Evolutionary conservation across 208 protist genomes (phyloP).

Genomic region (Crithidia thermophila): DNA sequence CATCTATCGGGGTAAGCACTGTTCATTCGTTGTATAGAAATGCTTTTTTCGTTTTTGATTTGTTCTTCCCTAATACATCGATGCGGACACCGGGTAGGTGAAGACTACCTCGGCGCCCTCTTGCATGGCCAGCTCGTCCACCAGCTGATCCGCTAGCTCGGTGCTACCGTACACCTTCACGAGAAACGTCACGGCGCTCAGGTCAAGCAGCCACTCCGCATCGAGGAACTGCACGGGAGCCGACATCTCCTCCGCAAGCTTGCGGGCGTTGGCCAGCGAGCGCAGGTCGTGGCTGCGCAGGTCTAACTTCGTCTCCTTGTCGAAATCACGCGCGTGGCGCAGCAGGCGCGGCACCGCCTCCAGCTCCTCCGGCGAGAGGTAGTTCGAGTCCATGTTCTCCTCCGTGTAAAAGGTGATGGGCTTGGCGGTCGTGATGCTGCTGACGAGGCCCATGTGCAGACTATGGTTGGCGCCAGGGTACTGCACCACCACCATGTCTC

Average conservation of each 20-base stretch:
- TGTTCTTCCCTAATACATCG: slow-evolving; percentile 9
- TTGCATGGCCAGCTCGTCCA: slow-evolving; percentile 66
- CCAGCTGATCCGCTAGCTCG: slow-evolving; percentile 57
- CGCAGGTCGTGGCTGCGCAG: slow-evolving; percentile 69
- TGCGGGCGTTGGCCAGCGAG: slow-evolving; percentile 59
- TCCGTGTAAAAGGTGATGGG: slow-evolving; percentile 74
- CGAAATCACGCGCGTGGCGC: slow-evolving; percentile 79
- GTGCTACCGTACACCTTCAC: slow-evolving; percentile 68
- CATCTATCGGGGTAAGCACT: slow-evolving; percentile 12
- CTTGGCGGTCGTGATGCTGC: slow-evolving; percentile 64
- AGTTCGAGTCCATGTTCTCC: slow-evolving; percentile 65
- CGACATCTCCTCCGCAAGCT: slow-evolving; percentile 50
- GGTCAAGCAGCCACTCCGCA: slow-evolving; percentile 85
- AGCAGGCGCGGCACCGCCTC: slow-evolving; percentile 61
- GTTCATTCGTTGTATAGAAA: no score
- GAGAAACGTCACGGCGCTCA: slow-evolving; percentile 82
- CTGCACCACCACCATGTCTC: slow-evolving; percentile 88
- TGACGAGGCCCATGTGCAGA: slow-evolving; percentile 82
- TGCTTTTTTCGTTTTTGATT: slow-evolving; percentile 3
- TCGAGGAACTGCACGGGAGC: slow-evolving; percentile 73
- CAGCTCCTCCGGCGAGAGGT: slow-evolving; percentile 62
- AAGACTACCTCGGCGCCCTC: slow-evolving; percentile 88
- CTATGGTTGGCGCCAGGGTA: slow-evolving; percentile 59
- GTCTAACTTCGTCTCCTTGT: slow-evolving; percentile 75
- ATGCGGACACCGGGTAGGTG: slow-evolving; percentile 58